phyloP scores from a whole-genome alignment of 805 yeast genomes.

The Metschnikowia shivogae region DNA sequence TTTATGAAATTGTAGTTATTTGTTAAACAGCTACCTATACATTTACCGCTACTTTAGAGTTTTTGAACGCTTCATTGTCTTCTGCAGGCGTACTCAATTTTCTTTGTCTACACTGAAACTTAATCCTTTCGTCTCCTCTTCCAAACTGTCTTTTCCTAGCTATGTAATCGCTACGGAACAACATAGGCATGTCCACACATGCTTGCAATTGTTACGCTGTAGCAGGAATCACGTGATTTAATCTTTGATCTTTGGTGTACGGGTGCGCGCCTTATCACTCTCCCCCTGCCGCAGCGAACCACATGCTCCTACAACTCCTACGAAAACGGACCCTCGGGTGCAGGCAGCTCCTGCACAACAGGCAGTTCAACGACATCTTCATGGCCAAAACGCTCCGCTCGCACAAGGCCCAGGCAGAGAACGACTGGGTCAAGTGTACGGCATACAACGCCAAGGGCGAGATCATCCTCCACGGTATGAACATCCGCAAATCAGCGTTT shows the following conservation, averaged over 20 bases:
- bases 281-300: background rate
- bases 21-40: too few species aligned
- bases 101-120: too few species aligned
- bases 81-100: too few species aligned
- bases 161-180: too few species aligned
- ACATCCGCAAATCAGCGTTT: conserved; percentile 39
- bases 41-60: too few species aligned
- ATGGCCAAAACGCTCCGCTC: conserved; percentile 17
- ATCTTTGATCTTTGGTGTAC: background rate
- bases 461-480: conserved; percentile 42
- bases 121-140: too few species aligned
- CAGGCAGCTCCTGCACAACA: background rate
- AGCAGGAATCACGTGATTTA: too few species aligned
- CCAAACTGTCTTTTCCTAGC: too few species aligned
- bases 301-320: background rate
- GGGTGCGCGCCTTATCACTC: background rate
- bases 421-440: conserved; percentile 43
- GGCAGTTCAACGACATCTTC: conserved; percentile 13
- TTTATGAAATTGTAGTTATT: too few species aligned
- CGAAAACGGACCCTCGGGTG: background rate
- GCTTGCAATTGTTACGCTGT: too few species aligned
- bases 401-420: conserved; percentile 20
- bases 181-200: too few species aligned
- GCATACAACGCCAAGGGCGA: conserved; percentile 46
- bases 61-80: too few species aligned